These are phyloP conservation scores for Xylaria sp. DNA, from an alignment of 2,329 filamentous ascomycete species.

Conservation along the genomic window DNA sequence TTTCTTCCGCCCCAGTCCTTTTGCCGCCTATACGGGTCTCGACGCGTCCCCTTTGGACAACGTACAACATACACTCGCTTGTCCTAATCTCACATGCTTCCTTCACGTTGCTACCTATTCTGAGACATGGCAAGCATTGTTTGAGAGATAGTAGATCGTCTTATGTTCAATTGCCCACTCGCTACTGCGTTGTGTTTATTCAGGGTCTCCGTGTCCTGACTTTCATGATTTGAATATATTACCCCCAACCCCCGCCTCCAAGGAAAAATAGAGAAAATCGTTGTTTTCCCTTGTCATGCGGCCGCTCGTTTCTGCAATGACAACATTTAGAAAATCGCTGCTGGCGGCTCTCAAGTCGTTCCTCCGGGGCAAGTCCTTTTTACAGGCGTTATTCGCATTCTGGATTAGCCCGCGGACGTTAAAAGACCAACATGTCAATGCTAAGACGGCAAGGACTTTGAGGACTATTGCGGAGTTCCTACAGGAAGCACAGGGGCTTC, in stretches of 20 bases:
- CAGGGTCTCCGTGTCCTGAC: conserved; percentile 37
- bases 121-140: conserved; percentile 46
- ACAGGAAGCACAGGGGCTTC: conserved; percentile 62
- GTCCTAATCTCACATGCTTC: conserved; percentile 37
- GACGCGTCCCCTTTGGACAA: conserved; percentile 42
- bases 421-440: conserved; percentile 45
- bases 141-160: conserved; percentile 40
- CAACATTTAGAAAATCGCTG: conserved; percentile 64
- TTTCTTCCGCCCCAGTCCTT: conserved; percentile 49
- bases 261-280: conserved; percentile 25
- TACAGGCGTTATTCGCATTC: conserved; percentile 66
- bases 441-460: conserved; percentile 33
- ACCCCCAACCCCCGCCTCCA: conserved; percentile 34
- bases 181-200: conserved; percentile 24
- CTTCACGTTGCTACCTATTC: conserved; percentile 36
- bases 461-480: conserved; percentile 63
- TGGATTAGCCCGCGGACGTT: conserved; percentile 59
- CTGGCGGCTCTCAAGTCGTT: conserved; percentile 67
- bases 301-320: conserved; percentile 67
- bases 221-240: conserved; percentile 45
- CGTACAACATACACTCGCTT: conserved; percentile 35
- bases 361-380: conserved; percentile 66
- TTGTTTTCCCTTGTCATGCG: conserved; percentile 54
- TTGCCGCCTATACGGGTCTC: conserved; percentile 49
- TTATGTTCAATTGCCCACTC: conserved; percentile 40